phyloP scores from a whole-genome alignment of 139 green algal genomes.

The Edaphochlamys debaryana region DNA sequence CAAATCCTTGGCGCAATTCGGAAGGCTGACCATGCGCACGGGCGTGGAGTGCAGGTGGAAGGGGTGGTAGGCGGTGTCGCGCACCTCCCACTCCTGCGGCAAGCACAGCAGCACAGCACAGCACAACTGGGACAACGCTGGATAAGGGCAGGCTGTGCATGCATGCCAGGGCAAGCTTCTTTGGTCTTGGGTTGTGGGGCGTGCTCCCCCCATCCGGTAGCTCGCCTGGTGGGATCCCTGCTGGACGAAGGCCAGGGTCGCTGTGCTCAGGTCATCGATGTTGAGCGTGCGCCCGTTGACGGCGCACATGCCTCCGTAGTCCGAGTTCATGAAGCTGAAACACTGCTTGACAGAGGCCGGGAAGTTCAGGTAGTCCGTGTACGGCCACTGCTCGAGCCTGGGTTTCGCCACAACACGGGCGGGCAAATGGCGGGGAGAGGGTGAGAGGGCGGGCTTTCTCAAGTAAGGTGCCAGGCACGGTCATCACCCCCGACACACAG shows the following conservation, averaged over 20 bases:
- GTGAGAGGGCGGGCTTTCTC: neutral
- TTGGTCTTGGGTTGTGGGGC: neutral
- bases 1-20: neutral
- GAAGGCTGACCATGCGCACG: neutral
- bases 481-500: neutral
- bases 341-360: neutral
- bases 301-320: neutral
- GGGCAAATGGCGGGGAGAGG: no score
- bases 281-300: no score
- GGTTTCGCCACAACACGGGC: neutral
- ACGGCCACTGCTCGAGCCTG: neutral
- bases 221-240: neutral
- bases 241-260: neutral
- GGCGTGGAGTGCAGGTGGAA: conserved; percentile 33
- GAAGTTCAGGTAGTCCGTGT: conserved; percentile 14
- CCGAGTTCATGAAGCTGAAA: conserved; percentile 28
- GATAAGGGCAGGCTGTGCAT: no score
- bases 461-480: neutral
- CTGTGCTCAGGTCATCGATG: no score
- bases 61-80: conserved; percentile 30
- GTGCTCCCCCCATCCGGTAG: neutral
- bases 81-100: conserved; percentile 6
- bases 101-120: neutral
- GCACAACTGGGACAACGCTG: neutral
- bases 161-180: neutral